Conservation (phyloP, 257 asterid genomes). For the Fraxinus pennsylvanica region DNA sequence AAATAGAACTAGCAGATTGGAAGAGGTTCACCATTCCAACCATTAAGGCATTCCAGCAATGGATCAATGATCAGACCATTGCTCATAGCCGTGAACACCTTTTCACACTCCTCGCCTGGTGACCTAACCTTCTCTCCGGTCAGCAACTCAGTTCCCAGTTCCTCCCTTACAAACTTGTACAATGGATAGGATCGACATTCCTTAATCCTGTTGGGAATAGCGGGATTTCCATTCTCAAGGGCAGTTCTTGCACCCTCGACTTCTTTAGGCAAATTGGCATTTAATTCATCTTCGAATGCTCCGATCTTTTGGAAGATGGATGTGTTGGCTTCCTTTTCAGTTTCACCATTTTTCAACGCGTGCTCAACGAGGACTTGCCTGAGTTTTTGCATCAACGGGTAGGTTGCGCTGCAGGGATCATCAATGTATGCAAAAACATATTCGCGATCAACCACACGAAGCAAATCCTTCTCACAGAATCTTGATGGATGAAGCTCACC, state of each 20-base stretch:
- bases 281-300: slow-evolving; percentile 47
- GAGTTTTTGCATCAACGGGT: slow-evolving; percentile 48
- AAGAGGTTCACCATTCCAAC: slow-evolving; percentile 59
- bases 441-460: slow-evolving; percentile 46
- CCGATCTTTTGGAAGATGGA: slow-evolving; percentile 52
- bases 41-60: slow-evolving; percentile 43
- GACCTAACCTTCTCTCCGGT: slow-evolving; percentile 47
- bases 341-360: slow-evolving; percentile 44
- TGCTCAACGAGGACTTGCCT: slow-evolving; percentile 52
- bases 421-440: slow-evolving; percentile 42
- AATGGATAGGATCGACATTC: slow-evolving; percentile 54
- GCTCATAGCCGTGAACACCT: slow-evolving; percentile 48
- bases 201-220: slow-evolving; percentile 37
- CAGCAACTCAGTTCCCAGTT: slow-evolving; percentile 34
- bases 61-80: slow-evolving; percentile 44
- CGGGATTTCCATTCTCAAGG: slow-evolving; percentile 42
- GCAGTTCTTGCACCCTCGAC: slow-evolving; percentile 42
- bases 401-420: slow-evolving; percentile 44
- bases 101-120: slow-evolving; percentile 51
- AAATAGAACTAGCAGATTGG: slow-evolving; percentile 35
- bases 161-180: slow-evolving; percentile 47
- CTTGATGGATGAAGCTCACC: slow-evolving; percentile 56
- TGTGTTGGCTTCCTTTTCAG: slow-evolving; percentile 36
- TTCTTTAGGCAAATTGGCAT: slow-evolving; percentile 41
- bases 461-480: slow-evolving; percentile 51